A percentile compares a stretch with the other conserved stretches of the same genome.
Evolutionary conservation across 1,284 basidiomycete genomes (phyloP).

Genomic region (Trichosporon inkin): DNA sequence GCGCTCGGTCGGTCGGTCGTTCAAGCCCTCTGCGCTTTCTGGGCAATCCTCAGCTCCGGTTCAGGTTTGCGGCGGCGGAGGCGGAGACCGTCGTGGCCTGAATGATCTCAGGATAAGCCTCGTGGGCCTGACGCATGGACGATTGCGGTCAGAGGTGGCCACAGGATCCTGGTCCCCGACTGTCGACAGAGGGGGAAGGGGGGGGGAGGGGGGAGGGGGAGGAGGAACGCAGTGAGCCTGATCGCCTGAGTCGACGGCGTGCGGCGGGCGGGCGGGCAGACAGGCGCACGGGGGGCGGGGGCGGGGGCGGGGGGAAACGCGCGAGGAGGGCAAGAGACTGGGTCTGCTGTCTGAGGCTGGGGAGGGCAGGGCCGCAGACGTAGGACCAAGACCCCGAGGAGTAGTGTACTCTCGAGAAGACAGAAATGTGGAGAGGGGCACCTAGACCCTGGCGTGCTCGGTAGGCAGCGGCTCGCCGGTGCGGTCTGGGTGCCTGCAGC

Average conservation of each 20-base stretch:
- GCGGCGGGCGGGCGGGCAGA: neutral
- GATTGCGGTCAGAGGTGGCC: neutral
- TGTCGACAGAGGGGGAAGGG: neutral
- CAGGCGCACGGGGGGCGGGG: neutral
- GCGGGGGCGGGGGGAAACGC: neutral
- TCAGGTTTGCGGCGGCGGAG: neutral
- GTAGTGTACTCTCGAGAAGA: neutral
- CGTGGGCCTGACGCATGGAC: conserved; percentile 3
- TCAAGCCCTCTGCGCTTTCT: neutral
- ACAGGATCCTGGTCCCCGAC: conserved; percentile 1
- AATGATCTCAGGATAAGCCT: neutral
- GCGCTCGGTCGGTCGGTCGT: neutral
- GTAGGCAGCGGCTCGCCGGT: neutral
- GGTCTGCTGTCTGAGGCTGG: neutral
- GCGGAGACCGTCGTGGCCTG: conserved; percentile 2
- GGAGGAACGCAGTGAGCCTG: no score
- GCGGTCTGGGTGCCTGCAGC: neutral
- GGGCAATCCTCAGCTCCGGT: neutral
- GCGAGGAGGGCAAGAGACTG: neutral
- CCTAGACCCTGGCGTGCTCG: neutral
- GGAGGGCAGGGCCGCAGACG: neutral
- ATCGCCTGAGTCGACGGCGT: neutral
- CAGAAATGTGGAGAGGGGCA: conserved; percentile 2
- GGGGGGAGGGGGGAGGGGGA: neutral
- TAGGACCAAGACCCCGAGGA: neutral